Evolutionary conservation across 225 moss, liverwort and hornwort species (phyloP), one percentile per base, ranked within the genome.

Genomic region (Lunularia cruciata): DNA sequence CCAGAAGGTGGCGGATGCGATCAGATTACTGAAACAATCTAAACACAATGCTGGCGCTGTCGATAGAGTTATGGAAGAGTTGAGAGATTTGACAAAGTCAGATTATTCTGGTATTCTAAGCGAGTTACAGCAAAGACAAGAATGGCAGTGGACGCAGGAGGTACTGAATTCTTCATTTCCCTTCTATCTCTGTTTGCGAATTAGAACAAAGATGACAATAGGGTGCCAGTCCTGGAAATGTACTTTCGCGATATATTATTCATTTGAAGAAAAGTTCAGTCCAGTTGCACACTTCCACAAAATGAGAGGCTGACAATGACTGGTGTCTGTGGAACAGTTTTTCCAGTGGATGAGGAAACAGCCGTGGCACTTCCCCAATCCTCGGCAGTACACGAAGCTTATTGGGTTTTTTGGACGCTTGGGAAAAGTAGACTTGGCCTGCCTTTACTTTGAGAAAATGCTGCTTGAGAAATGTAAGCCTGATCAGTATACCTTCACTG

Each of bases 341-440:
- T 91, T 94, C 78, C 74, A 77, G 56, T 94, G 91, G 94, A 91
- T 91, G 69, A 94, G 89, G 81, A 82, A 82, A 71, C 91, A 91
- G 73, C 36, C 60, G 32, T 91, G 94, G 91, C 87, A 87, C 67
- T 42, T 65, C 23, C 87, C 89, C 63, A 94, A 94, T 81, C 67
- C 87, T 53, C 94, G 91, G 39, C 79, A 90, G 48, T 94, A 91
- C 65, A 94, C 93, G 28, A 83, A 72, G 45, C 90, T 94, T 12
- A 87, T 94, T 75, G 90, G 93, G 36, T 94, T 90, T 58, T 61
- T 94, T 63, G 93, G 93, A 39, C 88, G 93, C 14, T 83, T 85
- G 83, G 88, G 90, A 40, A 83, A 94, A 80, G 86, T 89, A 32
- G 83, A 86, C 20, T 76, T 73, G 46, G 94, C 91, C 0, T 84